Conservation (phyloP, 2,329 filamentous ascomycete genomes). For the Hymenoscyphus scutula region DNA sequence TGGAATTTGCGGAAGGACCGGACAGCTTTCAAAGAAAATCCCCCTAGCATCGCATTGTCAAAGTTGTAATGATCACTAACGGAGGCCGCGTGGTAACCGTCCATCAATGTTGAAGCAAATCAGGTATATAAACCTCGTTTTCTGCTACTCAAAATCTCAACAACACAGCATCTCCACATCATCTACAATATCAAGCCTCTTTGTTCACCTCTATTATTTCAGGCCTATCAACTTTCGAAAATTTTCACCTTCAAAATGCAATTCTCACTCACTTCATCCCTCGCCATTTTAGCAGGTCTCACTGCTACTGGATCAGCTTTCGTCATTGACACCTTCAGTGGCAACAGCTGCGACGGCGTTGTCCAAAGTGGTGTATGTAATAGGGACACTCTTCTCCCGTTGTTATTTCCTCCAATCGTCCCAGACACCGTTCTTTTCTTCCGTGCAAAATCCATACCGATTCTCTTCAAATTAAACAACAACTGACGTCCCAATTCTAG, state of each 20-base stretch:
- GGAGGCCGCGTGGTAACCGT: neutral
- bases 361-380: neutral
- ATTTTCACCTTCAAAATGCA: neutral
- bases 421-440: no score
- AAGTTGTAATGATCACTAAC: no score
- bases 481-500: no score
- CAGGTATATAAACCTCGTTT: neutral
- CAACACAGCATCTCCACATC: neutral
- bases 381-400: no score
- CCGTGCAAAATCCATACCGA: no score
- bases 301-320: neutral
- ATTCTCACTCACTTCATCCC: neutral
- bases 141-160: neutral
- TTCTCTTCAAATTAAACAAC: no score
- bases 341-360: neutral
- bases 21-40: no score
- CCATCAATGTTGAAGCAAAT: neutral
- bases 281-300: neutral
- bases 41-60: no score
- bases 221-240: neutral
- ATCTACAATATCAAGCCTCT: neutral
- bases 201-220: neutral
- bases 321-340: conserved; percentile 1
- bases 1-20: no score
- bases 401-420: no score